A percentile compares a stretch with the other conserved stretches of the same genome.
Conservation (phyloP, 2,329 filamentous ascomycete species). For the Aspergillus sp. region DNA sequence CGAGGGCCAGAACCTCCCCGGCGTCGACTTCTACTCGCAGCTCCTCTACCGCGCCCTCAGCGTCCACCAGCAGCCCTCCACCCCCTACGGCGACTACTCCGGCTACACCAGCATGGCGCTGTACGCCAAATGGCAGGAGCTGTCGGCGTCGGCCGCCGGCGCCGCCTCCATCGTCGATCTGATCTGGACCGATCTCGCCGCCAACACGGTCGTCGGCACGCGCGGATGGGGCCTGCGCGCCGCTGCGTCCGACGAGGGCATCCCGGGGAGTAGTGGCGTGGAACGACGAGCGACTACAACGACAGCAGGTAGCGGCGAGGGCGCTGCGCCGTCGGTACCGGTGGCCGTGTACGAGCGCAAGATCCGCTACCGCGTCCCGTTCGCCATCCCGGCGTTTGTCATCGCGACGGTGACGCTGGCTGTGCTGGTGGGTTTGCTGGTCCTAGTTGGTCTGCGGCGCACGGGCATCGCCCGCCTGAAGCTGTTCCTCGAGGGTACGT, state of each 20-base stretch:
- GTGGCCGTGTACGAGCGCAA: slow-evolving; percentile 27
- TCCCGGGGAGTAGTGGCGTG: background rate
- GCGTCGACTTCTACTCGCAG: slow-evolving; percentile 28
- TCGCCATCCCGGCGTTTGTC: slow-evolving; percentile 34
- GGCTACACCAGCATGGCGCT: slow-evolving; percentile 41
- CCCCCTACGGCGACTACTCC: slow-evolving; percentile 30
- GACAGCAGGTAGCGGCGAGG: too few species aligned
- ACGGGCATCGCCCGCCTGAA: background rate
- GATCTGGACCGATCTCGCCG: slow-evolving; percentile 47
- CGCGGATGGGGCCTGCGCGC: background rate
- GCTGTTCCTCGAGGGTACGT: slow-evolving; percentile 1
- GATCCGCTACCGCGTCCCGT: slow-evolving; percentile 33
- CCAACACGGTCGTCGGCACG: slow-evolving; percentile 46
- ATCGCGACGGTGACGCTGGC: slow-evolving; percentile 1
- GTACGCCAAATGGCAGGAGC: slow-evolving; percentile 41
- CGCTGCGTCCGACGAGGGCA: background rate
- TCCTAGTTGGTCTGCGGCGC: background rate
- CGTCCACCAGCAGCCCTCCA: background rate
- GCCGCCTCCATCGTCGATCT: slow-evolving; percentile 12
- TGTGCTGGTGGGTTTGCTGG: background rate
- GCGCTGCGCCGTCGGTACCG: slow-evolving; percentile 14
- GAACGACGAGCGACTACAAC: background rate
- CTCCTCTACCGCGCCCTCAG: slow-evolving; percentile 20
- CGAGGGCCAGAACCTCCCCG: slow-evolving; percentile 31
- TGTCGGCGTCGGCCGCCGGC: background rate